Evolutionary conservation across 129 eudicot species (phyloP).

Genomic region (Ambrosia trifida): DNA sequence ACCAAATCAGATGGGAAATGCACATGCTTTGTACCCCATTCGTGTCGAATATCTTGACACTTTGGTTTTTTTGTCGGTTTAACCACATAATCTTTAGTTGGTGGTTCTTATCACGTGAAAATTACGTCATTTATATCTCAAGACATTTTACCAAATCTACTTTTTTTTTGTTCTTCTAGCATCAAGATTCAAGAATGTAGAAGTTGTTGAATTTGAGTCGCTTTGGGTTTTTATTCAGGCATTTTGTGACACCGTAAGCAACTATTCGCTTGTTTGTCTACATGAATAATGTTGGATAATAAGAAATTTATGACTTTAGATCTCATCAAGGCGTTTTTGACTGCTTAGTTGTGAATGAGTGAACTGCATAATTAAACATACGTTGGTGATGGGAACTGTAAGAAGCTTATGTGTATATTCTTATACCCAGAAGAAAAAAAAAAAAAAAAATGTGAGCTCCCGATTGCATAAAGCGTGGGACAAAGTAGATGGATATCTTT

Average conservation of each 20-base stretch:
- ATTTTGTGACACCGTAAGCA: neutral
- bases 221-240: too few relatives aligned
- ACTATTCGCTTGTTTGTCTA: neutral
- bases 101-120: conserved; percentile 13
- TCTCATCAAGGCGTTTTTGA: neutral
- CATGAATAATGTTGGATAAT: neutral
- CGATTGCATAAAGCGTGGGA: neutral
- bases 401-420: too few relatives aligned
- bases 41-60: conserved; percentile 12
- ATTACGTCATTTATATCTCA: neutral
- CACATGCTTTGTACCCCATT: conserved; percentile 22
- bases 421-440: too few relatives aligned
- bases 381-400: too few relatives aligned
- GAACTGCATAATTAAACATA: too few relatives aligned
- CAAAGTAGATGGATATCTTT: too few relatives aligned
- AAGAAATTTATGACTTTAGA: neutral
- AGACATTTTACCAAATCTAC: conserved; percentile 6
- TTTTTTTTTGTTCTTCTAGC: neutral
- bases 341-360: neutral
- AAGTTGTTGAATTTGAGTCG: neutral
- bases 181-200: neutral
- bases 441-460: neutral
- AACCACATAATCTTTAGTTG: conserved; percentile 5
- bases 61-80: conserved; percentile 10
- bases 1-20: conserved; percentile 19